Conservation (phyloP, 805 yeast genomes). For the Saccharomycopsis babjevae region DNA sequence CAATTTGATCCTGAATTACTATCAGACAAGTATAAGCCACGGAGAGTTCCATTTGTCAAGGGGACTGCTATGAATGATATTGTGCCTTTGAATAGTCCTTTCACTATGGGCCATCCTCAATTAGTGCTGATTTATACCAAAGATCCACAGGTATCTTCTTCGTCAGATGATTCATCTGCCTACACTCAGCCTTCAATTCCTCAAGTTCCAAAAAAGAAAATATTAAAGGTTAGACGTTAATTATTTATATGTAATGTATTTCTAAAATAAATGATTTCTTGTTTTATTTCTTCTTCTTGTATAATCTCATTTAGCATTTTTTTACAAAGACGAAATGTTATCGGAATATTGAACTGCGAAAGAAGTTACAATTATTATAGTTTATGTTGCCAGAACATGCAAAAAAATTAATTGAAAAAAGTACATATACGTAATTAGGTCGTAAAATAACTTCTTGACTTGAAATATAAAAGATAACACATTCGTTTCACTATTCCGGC, state of each 20-base stretch:
- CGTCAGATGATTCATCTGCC: constrained; percentile 16
- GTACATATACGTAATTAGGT: no score
- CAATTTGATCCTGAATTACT: constrained; percentile 24
- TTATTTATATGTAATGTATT: neutral
- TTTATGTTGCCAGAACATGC: no score
- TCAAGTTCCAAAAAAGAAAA: constrained; percentile 41
- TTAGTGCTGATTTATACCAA: constrained; percentile 57
- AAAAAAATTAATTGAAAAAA: no score
- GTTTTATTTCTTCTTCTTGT: no score
- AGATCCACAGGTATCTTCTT: constrained; percentile 35
- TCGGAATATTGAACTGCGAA: no score
- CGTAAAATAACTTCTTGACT: no score
- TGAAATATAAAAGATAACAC: no score
- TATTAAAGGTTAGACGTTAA: constrained; percentile 48
- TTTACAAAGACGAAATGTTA: no score
- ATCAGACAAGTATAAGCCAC: constrained; percentile 40
- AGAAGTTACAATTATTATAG: no score
- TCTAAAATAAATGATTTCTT: neutral
- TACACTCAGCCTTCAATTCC: constrained; percentile 24
- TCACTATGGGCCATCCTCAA: constrained; percentile 76
- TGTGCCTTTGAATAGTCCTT: constrained; percentile 79
- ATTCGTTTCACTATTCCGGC: no score
- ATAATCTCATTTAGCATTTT: no score
- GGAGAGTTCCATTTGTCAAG: constrained; percentile 63
- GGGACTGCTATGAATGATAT: constrained; percentile 81